phyloP scores from a whole-genome alignment of 805 yeast species.

The Candida nitratophila region DNA sequence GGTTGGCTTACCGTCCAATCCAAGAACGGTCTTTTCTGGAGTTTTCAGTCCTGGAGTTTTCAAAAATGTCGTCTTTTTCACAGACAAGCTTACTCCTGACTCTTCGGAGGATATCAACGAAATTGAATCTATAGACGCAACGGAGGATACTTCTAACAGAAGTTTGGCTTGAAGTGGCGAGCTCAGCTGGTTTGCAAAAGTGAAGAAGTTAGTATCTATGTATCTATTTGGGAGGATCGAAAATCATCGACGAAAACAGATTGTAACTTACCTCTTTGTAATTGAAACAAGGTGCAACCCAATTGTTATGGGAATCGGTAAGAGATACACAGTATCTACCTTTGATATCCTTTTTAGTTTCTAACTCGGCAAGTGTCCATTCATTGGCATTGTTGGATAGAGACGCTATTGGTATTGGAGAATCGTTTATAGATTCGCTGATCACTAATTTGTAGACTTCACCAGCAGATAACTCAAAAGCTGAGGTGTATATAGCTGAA shows the following conservation, averaged over 20 bases:
- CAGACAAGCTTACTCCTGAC: conserved; percentile 2
- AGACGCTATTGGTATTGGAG: conserved; percentile 2
- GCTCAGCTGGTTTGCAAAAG: background rate
- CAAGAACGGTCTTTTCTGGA: conserved; percentile 4
- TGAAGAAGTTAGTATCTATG: background rate
- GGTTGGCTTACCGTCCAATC: conserved; percentile 6
- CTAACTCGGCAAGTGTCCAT: conserved; percentile 4
- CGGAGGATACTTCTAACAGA: conserved; percentile 5
- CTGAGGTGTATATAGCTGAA: background rate
- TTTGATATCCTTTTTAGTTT: background rate
- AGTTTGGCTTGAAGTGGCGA: conserved; percentile 13
- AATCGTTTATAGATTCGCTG: background rate
- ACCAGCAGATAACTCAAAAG: background rate
- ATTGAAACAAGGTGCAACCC: conserved; percentile 16
- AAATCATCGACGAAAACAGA: too few relatives aligned
- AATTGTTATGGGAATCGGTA: background rate
- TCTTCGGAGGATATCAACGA: background rate
- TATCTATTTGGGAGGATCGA: too few relatives aligned
- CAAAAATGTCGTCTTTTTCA: conserved; percentile 3
- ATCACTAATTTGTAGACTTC: background rate
- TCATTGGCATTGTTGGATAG: conserved; percentile 1
- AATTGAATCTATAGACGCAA: conserved; percentile 3
- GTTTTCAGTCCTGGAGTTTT: conserved; percentile 7
- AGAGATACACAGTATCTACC: conserved; percentile 15
- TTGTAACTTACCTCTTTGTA: conserved; percentile 9